Conservation (phyloP, 495 filamentous ascomycete species). For the Hyaloscypha variabilis region DNA sequence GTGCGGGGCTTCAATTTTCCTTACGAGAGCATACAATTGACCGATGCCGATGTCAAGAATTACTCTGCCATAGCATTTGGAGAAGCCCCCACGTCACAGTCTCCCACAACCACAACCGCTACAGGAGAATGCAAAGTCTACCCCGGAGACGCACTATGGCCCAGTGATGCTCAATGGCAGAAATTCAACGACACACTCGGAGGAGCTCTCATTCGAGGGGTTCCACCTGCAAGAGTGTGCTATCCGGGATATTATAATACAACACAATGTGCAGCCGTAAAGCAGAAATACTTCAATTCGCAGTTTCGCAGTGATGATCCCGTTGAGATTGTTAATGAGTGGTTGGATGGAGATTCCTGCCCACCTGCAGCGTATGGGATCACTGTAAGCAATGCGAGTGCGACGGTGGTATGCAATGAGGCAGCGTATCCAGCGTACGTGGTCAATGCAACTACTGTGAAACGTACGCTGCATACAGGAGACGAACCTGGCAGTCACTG, state of each 20-base stretch:
- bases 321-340: slow-evolving; percentile 2
- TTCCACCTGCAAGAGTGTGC: background rate
- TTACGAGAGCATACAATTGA: slow-evolving; percentile 11
- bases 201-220: background rate
- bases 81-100: background rate
- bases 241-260: background rate
- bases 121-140: background rate
- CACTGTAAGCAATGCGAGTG: slow-evolving; percentile 8
- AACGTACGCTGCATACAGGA: slow-evolving; percentile 10
- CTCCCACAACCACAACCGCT: slow-evolving; percentile 1
- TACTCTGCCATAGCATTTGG: background rate
- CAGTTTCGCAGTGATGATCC: background rate
- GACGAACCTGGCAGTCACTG: slow-evolving; percentile 1
- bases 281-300: background rate
- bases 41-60: slow-evolving; percentile 1
- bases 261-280: background rate
- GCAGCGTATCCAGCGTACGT: slow-evolving; percentile 49
- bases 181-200: slow-evolving; percentile 1
- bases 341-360: slow-evolving; percentile 17
- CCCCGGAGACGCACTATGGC: slow-evolving; percentile 2
- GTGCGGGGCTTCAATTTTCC: background rate
- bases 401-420: slow-evolving; percentile 23
- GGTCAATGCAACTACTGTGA: slow-evolving; percentile 43
- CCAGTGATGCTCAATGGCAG: background rate
- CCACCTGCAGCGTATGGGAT: background rate